phyloP scores from a whole-genome alignment of 495 filamentous ascomycete genomes.

The Aspergillus carlsbadensis region DNA sequence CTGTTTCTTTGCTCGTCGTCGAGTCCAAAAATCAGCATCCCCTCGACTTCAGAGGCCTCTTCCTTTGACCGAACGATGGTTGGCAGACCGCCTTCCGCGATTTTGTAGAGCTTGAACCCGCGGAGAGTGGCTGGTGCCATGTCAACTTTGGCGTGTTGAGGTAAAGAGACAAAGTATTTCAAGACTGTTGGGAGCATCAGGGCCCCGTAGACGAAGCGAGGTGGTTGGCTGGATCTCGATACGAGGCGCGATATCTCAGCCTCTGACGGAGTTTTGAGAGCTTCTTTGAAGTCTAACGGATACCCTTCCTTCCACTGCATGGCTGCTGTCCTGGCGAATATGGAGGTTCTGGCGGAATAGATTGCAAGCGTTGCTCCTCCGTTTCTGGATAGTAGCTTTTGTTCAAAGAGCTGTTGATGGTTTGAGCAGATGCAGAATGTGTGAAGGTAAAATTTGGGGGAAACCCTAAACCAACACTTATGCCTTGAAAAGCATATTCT shows the following conservation, averaged over 20 bases:
- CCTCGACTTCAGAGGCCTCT: conserved; percentile 21
- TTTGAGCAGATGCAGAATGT: too few relatives aligned
- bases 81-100: conserved; percentile 15
- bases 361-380: too few relatives aligned
- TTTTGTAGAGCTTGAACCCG: conserved; percentile 24
- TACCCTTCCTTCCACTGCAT: conserved; percentile 21
- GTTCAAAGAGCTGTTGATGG: too few relatives aligned
- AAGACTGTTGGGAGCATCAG: conserved; percentile 32
- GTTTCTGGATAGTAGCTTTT: too few relatives aligned
- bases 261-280: conserved; percentile 14
- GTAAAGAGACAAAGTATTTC: conserved; percentile 22
- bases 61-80: conserved; percentile 21
- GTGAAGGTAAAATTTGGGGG: too few relatives aligned
- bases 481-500: too few relatives aligned
- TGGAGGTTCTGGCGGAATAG: not conserved
- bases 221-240: conserved; percentile 14
- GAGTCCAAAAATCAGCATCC: conserved; percentile 31
- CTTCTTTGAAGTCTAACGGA: conserved; percentile 21
- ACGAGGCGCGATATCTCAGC: conserved; percentile 16
- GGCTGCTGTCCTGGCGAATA: not conserved
- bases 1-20: conserved; percentile 22
- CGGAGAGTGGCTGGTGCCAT: conserved; percentile 28
- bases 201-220: conserved; percentile 27
- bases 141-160: conserved; percentile 16
- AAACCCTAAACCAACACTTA: too few relatives aligned